Conservation (phyloP, 108 stramenopile genomes). For the Nitzschia sp. region DNA sequence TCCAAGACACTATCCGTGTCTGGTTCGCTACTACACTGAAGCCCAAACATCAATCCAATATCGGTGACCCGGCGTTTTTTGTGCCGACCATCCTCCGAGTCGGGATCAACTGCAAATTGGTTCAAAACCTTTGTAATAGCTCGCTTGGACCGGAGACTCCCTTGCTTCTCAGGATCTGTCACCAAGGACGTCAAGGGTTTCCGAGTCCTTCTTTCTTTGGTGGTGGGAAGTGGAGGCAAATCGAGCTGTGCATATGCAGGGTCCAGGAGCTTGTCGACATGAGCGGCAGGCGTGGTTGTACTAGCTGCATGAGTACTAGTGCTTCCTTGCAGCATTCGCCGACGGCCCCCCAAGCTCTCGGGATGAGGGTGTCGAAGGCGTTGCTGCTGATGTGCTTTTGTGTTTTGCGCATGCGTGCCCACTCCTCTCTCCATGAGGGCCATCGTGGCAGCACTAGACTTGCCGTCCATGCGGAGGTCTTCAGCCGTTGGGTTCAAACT, state of each 20-base stretch:
- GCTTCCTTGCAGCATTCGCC: conserved; percentile 17
- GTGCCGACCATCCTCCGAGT: conserved; percentile 5
- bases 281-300: conserved; percentile 5
- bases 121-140: conserved; percentile 30
- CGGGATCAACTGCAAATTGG: conserved; percentile 24
- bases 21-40: conserved; percentile 23
- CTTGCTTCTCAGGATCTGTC: background rate
- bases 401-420: conserved; percentile 38
- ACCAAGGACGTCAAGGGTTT: conserved; percentile 18
- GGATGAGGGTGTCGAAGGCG: conserved; percentile 56
- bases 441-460: conserved; percentile 46
- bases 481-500: conserved; percentile 61
- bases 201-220: conserved; percentile 35
- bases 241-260: conserved; percentile 16
- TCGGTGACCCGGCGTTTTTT: conserved; percentile 42
- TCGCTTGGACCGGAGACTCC: conserved; percentile 25
- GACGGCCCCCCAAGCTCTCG: conserved; percentile 47
- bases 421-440: conserved; percentile 66
- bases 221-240: conserved; percentile 41
- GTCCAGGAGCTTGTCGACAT: background rate
- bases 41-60: conserved; percentile 49
- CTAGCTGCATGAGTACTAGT: background rate
- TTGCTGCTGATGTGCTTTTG: conserved; percentile 35
- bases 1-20: background rate
- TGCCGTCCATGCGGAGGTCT: conserved; percentile 46